Evolutionary conservation across 1,284 basidiomycete genomes (phyloP).

Genomic region (Rhizoctonia solani): DNA sequence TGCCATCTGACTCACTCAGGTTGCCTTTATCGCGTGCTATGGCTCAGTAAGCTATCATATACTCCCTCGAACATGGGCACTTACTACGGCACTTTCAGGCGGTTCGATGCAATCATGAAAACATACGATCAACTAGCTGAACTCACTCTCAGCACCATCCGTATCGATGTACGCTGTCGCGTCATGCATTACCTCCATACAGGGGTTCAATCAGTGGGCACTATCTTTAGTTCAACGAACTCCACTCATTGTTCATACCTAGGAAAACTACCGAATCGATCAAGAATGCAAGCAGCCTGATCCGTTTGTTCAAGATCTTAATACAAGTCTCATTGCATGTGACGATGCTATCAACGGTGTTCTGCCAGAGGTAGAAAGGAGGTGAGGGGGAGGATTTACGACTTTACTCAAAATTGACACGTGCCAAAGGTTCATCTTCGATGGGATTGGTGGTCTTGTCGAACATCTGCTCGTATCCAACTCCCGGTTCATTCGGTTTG

Average conservation of each 20-base stretch:
- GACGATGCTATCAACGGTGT: slow-evolving; percentile 71
- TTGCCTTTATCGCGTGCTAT: slow-evolving; percentile 85
- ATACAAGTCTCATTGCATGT: slow-evolving; percentile 75
- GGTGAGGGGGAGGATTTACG: slow-evolving; percentile 52
- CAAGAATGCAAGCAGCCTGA: slow-evolving; percentile 89
- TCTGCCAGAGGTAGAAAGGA: slow-evolving; percentile 65
- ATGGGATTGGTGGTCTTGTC: slow-evolving; percentile 84
- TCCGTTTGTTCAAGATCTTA: slow-evolving; percentile 86
- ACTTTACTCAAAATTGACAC: neutral
- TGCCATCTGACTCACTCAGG: slow-evolving; percentile 55
- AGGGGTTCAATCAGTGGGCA: slow-evolving; percentile 69
- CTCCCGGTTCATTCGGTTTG: slow-evolving; percentile 70
- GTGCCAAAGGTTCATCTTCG: slow-evolving; percentile 74
- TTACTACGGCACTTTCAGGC: slow-evolving; percentile 53
- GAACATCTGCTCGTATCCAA: slow-evolving; percentile 81
- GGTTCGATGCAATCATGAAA: slow-evolving; percentile 85
- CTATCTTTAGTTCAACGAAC: slow-evolving; percentile 38
- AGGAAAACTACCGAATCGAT: slow-evolving; percentile 84
- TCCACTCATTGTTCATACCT: slow-evolving; percentile 14
- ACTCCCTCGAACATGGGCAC: neutral
- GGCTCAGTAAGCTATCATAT: slow-evolving; percentile 65
- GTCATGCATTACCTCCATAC: slow-evolving; percentile 81
- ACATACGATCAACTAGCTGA: slow-evolving; percentile 89
- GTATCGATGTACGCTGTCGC: slow-evolving; percentile 87
- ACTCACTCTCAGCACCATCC: slow-evolving; percentile 85